Base-by-base conservation (phyloP, 495 filamentous ascomycete genomes). In the Terfezia claveryi region DNA sequence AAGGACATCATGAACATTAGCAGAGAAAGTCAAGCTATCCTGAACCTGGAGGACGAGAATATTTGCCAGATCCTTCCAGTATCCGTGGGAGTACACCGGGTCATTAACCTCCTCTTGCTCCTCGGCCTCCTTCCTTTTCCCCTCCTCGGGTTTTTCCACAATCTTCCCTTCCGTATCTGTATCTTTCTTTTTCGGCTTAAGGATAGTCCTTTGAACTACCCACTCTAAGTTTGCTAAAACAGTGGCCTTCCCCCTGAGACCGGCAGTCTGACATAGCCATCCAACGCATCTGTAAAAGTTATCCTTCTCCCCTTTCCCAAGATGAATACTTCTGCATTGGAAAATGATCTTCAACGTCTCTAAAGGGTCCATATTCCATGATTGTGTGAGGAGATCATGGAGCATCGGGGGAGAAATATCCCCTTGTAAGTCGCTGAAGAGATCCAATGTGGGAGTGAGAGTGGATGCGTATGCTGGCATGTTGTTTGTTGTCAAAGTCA, bases 51-150 rank as follows among this genome's bases (percentile, higher is more conserved):
- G 62, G 7, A 59, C 67, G 8, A 76, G 59, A 32, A 74, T 65
- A 57, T 75, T 76, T 20, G 73, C 61, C 17, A 74, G 62, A 55
- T 74, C 71, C 56, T 73, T 71, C 69, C 71, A 74, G 59, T 75
- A 74, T 9, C 73, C 71, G 50, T 73, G 71, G 14, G 70, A 62
- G n/a, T 66, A 23, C 9, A 66, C 68, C 17, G 71, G 71, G 50
- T 68, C 64, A 38, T 60, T 59, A 27, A 72, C 67, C 52, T 72
- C 68, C 46, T 63, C 64, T n/a, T 58, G 44, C 12, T 63, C 57
- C 20, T 63, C 56, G 6, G 57, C 58, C 14, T 63, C 56, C 49
- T 59, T 59, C 27, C 66, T 66, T 11, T 59, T 46, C 37, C 66
- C 57, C 27, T 60, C 54, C 14, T 46, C 17, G 12, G 12, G 3